These are phyloP conservation scores for Stellera chamaejasme DNA, from an alignment of 345 rosid genomes.

Conservation along the genomic window DNA sequence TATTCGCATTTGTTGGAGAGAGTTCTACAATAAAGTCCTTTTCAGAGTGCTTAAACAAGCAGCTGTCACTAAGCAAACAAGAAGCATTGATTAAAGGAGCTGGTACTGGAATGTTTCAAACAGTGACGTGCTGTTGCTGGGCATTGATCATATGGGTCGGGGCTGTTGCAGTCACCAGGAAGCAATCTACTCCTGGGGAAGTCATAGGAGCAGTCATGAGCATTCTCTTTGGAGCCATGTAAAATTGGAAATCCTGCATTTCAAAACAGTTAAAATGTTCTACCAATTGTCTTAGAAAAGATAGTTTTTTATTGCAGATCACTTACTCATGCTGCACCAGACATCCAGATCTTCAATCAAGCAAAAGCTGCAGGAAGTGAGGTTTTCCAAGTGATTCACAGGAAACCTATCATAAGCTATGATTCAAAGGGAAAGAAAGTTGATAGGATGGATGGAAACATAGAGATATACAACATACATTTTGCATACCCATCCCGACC, in stretches of 20 bases:
- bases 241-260: conserved; percentile 12
- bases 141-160: conserved; percentile 55
- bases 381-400: conserved; percentile 38
- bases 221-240: conserved; percentile 66
- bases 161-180: conserved; percentile 33
- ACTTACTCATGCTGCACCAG: conserved; percentile 61
- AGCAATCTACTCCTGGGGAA: conserved; percentile 42
- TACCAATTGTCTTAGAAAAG: background rate
- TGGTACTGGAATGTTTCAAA: conserved; percentile 52
- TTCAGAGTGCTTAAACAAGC: conserved; percentile 36
- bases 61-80: conserved; percentile 31
- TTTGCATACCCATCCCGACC: conserved; percentile 56
- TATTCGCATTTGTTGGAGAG: conserved; percentile 59
- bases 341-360: conserved; percentile 56
- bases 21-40: conserved; percentile 30
- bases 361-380: conserved; percentile 62
- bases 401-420: conserved; percentile 31
- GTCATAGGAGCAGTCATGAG: conserved; percentile 52
- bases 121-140: conserved; percentile 50
- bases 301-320: conserved; percentile 27
- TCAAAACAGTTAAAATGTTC: background rate
- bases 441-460: conserved; percentile 32
- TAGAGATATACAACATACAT: conserved; percentile 26
- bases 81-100: conserved; percentile 62
- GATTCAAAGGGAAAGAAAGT: conserved; percentile 19